Evolutionary conservation across 2,329 filamentous ascomycete genomes (phyloP), one percentile per base, ranked within the genome.

Genomic region (Elsinoe australis): DNA sequence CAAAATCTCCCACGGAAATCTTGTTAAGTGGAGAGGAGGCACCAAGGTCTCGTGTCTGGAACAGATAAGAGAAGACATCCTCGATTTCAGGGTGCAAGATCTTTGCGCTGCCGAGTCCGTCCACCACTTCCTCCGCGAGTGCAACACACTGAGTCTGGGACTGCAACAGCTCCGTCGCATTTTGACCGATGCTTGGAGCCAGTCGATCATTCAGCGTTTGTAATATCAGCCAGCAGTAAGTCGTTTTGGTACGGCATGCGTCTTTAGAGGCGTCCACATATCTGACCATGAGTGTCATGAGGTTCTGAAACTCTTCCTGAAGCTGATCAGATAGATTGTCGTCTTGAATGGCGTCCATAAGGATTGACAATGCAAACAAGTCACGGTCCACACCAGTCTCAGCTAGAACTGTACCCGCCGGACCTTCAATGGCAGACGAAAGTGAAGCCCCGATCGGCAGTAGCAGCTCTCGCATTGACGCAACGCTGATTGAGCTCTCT

Each of bases 381-480:
- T n/a, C n/a, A n/a, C n/a, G n/a, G n/a, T n/a, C n/a, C n/a, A n/a
- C n/a, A n/a, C n/a, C n/a, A n/a, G n/a, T n/a, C n/a, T n/a, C n/a
- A n/a, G n/a, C n/a, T n/a, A n/a, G n/a, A n/a, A n/a, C n/a, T n/a
- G n/a, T n/a, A n/a, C n/a, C n/a, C n/a, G n/a, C n/a, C n/a, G n/a
- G n/a, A n/a, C n/a, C n/a, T n/a, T n/a, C n/a, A n/a, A n/a, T n/a
- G n/a, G n/a, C n/a, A n/a, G n/a, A n/a, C n/a, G n/a, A n/a, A n/a
- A n/a, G n/a, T n/a, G n/a, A n/a, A n/a, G n/a, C n/a, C n/a, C n/a
- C n/a, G n/a, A n/a, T n/a, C n/a, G n/a, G n/a, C n/a, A n/a, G 24
- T 3, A 60, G 33, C 18, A 54, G 42, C 19, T 53, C 49, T 4
- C 38, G 10, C 21, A 59, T 52, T 34, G 56, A 48, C 17, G 52